phyloP scores from a whole-genome alignment of 352 stramenopile genomes.

The Aphanomyces cochlioides region DNA sequence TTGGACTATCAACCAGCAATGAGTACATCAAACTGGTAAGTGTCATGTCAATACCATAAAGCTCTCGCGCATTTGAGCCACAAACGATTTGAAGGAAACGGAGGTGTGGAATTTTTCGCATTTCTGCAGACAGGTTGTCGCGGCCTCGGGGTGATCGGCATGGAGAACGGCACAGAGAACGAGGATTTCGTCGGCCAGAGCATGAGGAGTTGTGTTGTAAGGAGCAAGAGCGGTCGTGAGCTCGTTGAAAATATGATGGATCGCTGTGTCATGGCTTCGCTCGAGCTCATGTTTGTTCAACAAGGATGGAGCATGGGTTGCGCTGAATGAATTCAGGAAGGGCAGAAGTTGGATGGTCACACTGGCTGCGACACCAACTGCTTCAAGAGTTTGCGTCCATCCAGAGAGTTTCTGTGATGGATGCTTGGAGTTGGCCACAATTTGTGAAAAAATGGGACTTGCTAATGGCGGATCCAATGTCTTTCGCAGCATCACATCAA shows the following conservation, averaged over 20 bases:
- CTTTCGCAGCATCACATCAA: background rate
- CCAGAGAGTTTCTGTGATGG: background rate
- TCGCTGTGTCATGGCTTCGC: background rate
- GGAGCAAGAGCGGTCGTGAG: background rate
- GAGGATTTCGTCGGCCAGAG: conserved; percentile 13
- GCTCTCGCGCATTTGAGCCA: conserved; percentile 28
- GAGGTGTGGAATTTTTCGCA: background rate
- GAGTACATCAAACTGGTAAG: background rate
- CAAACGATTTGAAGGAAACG: conserved; percentile 22
- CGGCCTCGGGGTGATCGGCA: background rate
- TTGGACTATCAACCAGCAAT: background rate
- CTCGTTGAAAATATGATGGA: conserved; percentile 9
- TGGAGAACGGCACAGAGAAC: background rate
- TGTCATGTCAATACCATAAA: conserved; percentile 4
- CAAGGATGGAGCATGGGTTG: conserved; percentile 1
- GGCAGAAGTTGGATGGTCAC: background rate
- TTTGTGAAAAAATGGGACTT: too few species aligned
- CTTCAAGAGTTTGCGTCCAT: background rate
- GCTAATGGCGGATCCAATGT: too few species aligned
- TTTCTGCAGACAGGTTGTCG: background rate
- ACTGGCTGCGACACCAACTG: background rate
- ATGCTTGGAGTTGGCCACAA: background rate
- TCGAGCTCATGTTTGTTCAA: conserved; percentile 26
- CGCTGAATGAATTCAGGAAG: background rate
- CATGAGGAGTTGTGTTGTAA: background rate